Percentiles rank a stretch among this genome's conserved stretches.
phyloP scores from a whole-genome alignment of 176 grass and related monocot species.

The Triticum turgidum region DNA sequence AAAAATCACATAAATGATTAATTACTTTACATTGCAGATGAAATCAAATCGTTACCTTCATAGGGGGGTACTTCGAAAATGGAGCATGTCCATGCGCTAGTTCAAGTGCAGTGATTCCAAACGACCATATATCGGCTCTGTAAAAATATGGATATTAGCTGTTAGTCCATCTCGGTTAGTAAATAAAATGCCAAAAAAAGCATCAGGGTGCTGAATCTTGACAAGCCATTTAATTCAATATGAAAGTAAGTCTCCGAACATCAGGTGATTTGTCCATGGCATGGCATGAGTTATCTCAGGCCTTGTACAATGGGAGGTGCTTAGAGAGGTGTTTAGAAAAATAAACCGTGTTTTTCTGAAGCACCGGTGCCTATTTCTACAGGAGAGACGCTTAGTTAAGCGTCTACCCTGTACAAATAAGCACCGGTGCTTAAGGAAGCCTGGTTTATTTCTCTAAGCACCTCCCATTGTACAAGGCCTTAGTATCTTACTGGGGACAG shows the following conservation, averaged over 20 bases:
- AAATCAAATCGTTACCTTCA: constrained; percentile 68
- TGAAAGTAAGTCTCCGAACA: not conserved
- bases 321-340: too few relatives aligned
- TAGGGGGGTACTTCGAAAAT: constrained; percentile 98
- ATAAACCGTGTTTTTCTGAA: too few relatives aligned
- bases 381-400: too few relatives aligned
- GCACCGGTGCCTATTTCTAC: too few relatives aligned
- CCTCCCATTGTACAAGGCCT: not conserved
- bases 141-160: constrained; percentile 27
- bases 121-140: constrained; percentile 99
- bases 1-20: not conserved
- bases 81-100: constrained; percentile 98
- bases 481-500: not conserved
- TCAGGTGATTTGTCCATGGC: not conserved
- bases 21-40: not conserved
- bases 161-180: constrained; percentile 5
- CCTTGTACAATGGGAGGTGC: too few relatives aligned
- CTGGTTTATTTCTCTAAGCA: too few relatives aligned
- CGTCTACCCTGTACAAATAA: too few relatives aligned
- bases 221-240: not conserved
- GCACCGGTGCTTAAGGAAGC: too few relatives aligned
- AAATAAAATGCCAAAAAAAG: constrained; percentile 11
- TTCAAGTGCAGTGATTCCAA: constrained; percentile 99
- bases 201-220: not conserved
- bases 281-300: not conserved